Evolutionary conservation across 2,329 filamentous ascomycete genomes (phyloP), one percentile per base, ranked within the genome.

Genomic region (Aspergillus thermomutatus): DNA sequence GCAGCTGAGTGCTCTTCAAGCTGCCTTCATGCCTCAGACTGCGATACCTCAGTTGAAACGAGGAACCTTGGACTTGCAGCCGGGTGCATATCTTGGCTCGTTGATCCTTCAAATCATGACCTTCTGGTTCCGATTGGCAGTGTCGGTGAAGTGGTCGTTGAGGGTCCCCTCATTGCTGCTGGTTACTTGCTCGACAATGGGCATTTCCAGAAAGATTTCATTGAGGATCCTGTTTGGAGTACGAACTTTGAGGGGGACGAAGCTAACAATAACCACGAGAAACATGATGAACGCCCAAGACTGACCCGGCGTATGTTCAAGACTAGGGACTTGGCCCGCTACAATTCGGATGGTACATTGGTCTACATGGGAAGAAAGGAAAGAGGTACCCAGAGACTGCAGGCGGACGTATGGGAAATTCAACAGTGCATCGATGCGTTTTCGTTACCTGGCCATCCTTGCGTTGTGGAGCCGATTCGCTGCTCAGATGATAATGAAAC

Each of bases 131-230:
- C 77, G 0, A 65, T 79, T 11, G 75, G 75, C 31, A 61, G 61
- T 28, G 54, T 61, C 41, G 66, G 66, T 45, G 66, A 68, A 49
- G 19, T 68, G 6, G 25, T 63, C 1, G 50, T 70, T 5, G 66
- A 70, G 50, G 68, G 68, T 0, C 82, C 82, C 0, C 76, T 83
- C 27, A 79, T 87, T 0, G 82, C 82, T 3, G 71, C 79, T 14
- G 83, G 83, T 6, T 87, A 87, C 58, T 70, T 86, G n/a, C 77
- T 78, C 37, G 77, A 84, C 54, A 71, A 77, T 0, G 76, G 75
- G n/a, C 81, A 80, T 64, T 83, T 82, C 0, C 74, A 72, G 1
- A 70, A 73, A 6, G 77, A 75, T 0, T 87, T 87, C 56, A 79
- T 87, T 28, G 64, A 78, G 2, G 72, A 81, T 27, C 61, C 65